These are phyloP conservation scores for Thermothelomyces thermophilus DNA, from an alignment of 2,329 filamentous ascomycete species.

Conservation along the genomic window DNA sequence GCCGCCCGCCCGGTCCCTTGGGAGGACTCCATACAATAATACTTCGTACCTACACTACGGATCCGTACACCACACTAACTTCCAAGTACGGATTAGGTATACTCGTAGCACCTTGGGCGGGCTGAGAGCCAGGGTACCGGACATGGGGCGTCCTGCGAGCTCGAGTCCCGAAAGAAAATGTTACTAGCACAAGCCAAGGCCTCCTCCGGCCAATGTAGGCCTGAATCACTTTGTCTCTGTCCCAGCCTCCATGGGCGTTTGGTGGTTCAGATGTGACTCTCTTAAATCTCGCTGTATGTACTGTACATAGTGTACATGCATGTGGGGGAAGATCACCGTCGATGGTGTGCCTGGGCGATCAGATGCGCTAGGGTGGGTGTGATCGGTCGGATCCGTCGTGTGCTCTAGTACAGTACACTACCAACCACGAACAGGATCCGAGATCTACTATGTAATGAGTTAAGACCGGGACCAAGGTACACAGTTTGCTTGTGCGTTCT, in stretches of 20 bases:
- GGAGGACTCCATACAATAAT: too few species aligned
- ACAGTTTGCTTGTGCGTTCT: neutral
- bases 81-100: too few species aligned
- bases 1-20: neutral
- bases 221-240: neutral
- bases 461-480: neutral
- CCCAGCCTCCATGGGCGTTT: neutral
- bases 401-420: too few species aligned
- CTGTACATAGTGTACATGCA: neutral
- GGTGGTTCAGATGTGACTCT: neutral
- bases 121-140: too few species aligned
- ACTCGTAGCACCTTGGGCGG: too few species aligned
- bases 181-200: too few species aligned
- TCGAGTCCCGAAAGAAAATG: too few species aligned
- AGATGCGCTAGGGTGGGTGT: neutral
- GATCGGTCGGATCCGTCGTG: too few species aligned
- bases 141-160: too few species aligned
- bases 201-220: neutral
- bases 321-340: neutral
- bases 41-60: too few species aligned
- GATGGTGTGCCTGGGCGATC: neutral
- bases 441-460: slow-evolving; percentile 6
- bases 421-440: neutral
- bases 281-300: neutral
- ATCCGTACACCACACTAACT: too few species aligned